Evolutionary conservation across 176 grass and related monocot species (phyloP).

Genomic region (Guadua angustifolia): DNA sequence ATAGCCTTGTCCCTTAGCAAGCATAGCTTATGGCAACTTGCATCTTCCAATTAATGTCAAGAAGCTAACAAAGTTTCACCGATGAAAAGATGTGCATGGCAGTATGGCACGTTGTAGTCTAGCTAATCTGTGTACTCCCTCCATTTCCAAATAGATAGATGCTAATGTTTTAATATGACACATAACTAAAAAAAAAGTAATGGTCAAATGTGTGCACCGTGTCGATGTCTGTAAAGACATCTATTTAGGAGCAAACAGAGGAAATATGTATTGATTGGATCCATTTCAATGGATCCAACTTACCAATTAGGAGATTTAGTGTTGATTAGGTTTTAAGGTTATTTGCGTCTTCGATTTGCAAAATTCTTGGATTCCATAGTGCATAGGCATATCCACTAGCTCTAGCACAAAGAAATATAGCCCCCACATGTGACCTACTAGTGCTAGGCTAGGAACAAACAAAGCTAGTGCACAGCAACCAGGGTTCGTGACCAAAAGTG

Average conservation of each 20-base stretch:
- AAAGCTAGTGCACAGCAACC: constrained; percentile 19
- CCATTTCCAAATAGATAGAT: neutral
- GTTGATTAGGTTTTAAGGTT: neutral
- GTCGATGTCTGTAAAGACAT: neutral
- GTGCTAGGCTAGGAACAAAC: constrained; percentile 6
- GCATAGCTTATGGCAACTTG: constrained; percentile 17
- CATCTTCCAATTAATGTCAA: neutral
- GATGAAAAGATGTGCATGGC: neutral
- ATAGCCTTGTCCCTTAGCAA: constrained; percentile 7
- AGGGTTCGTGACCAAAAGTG: constrained; percentile 26
- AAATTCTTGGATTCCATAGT: neutral
- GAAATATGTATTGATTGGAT: neutral
- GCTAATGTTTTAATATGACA: neutral
- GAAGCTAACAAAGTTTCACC: neutral
- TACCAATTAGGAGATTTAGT: neutral
- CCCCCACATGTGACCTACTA: neutral
- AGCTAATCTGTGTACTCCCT: neutral
- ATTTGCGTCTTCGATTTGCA: neutral
- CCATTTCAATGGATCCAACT: neutral
- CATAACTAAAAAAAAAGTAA: neutral
- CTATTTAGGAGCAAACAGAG: neutral
- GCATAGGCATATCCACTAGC: constrained; percentile 42
- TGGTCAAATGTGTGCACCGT: neutral
- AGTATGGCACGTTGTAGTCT: neutral
- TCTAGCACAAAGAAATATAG: constrained; percentile 21